A percentile compares a stretch with the other conserved stretches of the same genome.
These are phyloP conservation scores for Cercospora janseana DNA, from an alignment of 2,329 filamentous ascomycete genomes.

Conservation along the genomic window DNA sequence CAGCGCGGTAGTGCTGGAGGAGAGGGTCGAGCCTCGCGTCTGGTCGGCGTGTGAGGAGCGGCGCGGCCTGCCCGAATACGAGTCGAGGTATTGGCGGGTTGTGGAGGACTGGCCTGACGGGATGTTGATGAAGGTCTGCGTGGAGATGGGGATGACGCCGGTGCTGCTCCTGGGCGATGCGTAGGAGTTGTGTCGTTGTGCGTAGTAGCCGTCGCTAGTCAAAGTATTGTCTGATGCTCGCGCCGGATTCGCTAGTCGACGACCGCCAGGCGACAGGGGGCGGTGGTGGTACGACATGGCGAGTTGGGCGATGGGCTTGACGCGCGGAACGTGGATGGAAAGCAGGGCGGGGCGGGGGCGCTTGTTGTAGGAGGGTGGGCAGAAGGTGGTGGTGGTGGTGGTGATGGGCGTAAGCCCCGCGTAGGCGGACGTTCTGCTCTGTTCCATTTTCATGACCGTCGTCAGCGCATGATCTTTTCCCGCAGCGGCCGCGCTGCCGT, in stretches of 20 bases:
- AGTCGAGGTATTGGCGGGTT: conserved; percentile 41
- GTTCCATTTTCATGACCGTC: conserved; percentile 19
- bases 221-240: conserved; percentile 33
- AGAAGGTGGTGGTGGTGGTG: conserved; percentile 5
- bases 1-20: conserved; percentile 26
- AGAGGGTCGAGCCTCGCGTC: conserved; percentile 34
- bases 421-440: conserved; percentile 16
- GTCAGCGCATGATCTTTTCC: conserved; percentile 19
- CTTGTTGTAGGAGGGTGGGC: conserved; percentile 8
- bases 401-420: conserved; percentile 5
- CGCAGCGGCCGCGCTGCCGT: conserved; percentile 6
- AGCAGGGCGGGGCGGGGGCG: conserved; percentile 18
- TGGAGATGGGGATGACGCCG: conserved; percentile 40
- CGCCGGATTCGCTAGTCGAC: conserved; percentile 37
- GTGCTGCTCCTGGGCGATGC: conserved; percentile 36
- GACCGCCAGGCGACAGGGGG: conserved; percentile 36
- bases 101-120: conserved; percentile 24
- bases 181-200: conserved; percentile 31
- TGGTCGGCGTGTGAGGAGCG: conserved; percentile 45
- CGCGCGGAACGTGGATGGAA: conserved; percentile 24
- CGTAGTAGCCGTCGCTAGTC: conserved; percentile 34
- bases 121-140: conserved; percentile 38
- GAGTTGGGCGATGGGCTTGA: conserved; percentile 28
- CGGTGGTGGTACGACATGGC: conserved; percentile 38
- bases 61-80: conserved; percentile 47